phyloP scores from a whole-genome alignment of 2,329 filamentous ascomycete genomes.

The Hypoxylon rubiginosum region DNA sequence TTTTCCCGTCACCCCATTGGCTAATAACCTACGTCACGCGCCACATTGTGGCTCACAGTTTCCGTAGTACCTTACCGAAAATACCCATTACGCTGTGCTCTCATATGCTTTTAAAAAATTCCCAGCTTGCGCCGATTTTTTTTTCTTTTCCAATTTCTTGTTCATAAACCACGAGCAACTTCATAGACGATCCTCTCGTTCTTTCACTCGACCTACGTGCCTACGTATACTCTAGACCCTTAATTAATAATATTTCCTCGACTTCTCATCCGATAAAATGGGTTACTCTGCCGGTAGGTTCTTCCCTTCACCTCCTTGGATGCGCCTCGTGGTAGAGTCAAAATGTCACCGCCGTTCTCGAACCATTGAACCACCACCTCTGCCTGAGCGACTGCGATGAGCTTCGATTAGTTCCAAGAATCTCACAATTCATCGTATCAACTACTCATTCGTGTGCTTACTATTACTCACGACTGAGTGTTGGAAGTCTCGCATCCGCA shows the following conservation, averaged over 20 bases:
- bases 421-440: slow-evolving; percentile 12
- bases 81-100: slow-evolving; percentile 49
- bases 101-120: slow-evolving; percentile 50
- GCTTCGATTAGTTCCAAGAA: slow-evolving; percentile 11
- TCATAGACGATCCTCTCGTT: slow-evolving; percentile 30
- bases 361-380: slow-evolving; percentile 48
- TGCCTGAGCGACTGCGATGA: slow-evolving; percentile 19
- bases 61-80: slow-evolving; percentile 36
- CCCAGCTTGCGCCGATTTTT: slow-evolving; percentile 47
- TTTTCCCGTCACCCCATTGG: slow-evolving; percentile 56
- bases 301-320: slow-evolving; percentile 34
- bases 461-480: slow-evolving; percentile 31
- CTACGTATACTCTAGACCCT: slow-evolving; percentile 29
- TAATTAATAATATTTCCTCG: slow-evolving; percentile 49
- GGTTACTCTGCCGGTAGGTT: slow-evolving; percentile 61
- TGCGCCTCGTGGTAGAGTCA: slow-evolving; percentile 23
- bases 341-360: slow-evolving; percentile 39
- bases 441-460: slow-evolving; percentile 4
- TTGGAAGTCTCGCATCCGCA: slow-evolving; percentile 16
- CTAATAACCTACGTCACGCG: slow-evolving; percentile 38
- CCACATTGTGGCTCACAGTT: slow-evolving; percentile 54
- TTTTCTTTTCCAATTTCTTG: slow-evolving; percentile 37
- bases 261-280: slow-evolving; percentile 57
- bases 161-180: slow-evolving; percentile 23
- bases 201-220: slow-evolving; percentile 26